phyloP scores from a whole-genome alignment of 495 filamentous ascomycete species.

The Diplogelasinospora grovesii region DNA sequence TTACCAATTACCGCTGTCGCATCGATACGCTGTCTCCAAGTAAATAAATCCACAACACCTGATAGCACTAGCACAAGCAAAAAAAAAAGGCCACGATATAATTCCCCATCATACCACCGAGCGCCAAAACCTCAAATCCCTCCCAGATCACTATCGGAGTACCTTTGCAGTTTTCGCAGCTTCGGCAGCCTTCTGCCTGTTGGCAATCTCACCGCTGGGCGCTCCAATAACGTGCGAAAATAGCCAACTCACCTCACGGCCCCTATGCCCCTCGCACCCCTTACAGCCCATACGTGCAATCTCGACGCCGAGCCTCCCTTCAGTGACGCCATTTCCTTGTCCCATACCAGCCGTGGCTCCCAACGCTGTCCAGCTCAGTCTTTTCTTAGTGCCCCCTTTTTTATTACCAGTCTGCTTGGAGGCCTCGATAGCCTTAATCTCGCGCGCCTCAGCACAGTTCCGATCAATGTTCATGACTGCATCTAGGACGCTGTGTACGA shows the following conservation, averaged over 20 bases:
- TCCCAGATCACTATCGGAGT: too few species aligned
- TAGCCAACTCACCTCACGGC: constrained; percentile 25
- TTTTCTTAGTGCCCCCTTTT: constrained; percentile 17
- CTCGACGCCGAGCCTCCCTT: constrained; percentile 23
- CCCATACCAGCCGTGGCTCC: constrained; percentile 12
- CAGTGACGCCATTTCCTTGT: constrained; percentile 20
- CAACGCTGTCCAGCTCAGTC: constrained; percentile 32
- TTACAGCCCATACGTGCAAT: constrained; percentile 23
- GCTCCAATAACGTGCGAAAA: too few species aligned
- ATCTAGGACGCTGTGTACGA: constrained; percentile 12
- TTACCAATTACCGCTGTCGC: too few species aligned
- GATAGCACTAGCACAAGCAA: too few species aligned
- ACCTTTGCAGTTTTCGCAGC: too few species aligned
- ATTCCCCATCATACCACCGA: too few species aligned
- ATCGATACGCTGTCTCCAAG: too few species aligned
- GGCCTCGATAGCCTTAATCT: constrained; percentile 29
- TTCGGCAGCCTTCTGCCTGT: too few species aligned
- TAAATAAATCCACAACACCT: too few species aligned
- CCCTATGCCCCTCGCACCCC: constrained; percentile 18
- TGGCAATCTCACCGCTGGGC: too few species aligned
- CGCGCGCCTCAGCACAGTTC: constrained; percentile 33
- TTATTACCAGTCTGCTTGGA: constrained; percentile 11
- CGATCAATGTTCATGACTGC: constrained; percentile 25
- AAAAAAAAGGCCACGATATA: too few species aligned
- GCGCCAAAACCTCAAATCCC: too few species aligned